Base-by-base conservation (phyloP, 495 filamentous ascomycete genomes). In the Penicillium argentinense region DNA sequence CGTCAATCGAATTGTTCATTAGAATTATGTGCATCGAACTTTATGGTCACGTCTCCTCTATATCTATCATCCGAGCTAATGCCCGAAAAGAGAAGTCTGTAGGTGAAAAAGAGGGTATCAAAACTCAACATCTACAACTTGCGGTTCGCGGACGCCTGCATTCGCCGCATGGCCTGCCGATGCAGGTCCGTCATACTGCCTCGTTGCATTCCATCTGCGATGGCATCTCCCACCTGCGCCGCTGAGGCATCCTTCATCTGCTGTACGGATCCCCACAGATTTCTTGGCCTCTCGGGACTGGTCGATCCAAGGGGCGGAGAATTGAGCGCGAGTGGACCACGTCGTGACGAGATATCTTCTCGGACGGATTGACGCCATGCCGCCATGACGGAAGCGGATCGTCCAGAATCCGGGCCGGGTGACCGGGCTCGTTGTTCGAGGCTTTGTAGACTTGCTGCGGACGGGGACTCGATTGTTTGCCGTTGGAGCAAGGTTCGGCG, bases 181-280 rank as follows among this genome's bases (percentile, higher is more conserved):
- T 97, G 92, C 29, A 84, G 73, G 32, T 88, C 87, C 26, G 85
- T 71, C 76, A 95, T 82, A 51, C 83, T 81, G 0, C 84, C 82
- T 8, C 80, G 82, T 34, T 88, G 75, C 89, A 95, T 93, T 45
- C 82, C 76, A 53, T 83, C 79, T 40, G 89, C 87, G 47, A 87
- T 80, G 39, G 75, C 72, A 33, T 74, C 77, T 54, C 45, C 62
- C 59, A 59, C 70, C 56, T 63, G 75, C 60, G 39, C 30, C 49
- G 68, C 24, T 14, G 50, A 70, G 29, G 48, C 57, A 16, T 65
- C 66, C 4, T 60, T 62, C 53, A 59, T 62, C 41, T 57, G 47
- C 45, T 67, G 58, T 9, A 55, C 53, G 24, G 62, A 68, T 21
- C 56, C 48, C 38, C 63, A 62, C 0, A 47, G 45, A 39, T 39